Evolutionary conservation across 2,329 filamentous ascomycete species (phyloP).

Genomic region (Aspergillus sp.): DNA sequence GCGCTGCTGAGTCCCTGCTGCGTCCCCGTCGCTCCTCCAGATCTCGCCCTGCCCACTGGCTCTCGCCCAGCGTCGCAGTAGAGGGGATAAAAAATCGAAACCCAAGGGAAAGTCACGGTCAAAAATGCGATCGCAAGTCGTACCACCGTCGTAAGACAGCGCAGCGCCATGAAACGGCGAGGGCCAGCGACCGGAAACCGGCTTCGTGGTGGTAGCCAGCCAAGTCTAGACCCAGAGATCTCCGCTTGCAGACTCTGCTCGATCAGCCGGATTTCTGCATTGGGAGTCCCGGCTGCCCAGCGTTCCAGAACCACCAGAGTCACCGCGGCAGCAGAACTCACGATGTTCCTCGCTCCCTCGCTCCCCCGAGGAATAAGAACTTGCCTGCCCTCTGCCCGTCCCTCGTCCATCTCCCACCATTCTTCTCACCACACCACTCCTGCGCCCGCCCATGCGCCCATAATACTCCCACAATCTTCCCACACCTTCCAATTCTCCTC

Average conservation of each 20-base stretch:
- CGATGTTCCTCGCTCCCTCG: conserved; percentile 8
- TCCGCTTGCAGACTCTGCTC: conserved; percentile 25
- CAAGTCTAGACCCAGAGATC: conserved; percentile 19
- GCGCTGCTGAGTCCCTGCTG: conserved; percentile 1
- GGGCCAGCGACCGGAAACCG: not conserved
- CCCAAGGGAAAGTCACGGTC: not conserved
- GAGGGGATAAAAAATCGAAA: not conserved
- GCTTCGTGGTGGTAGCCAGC: not conserved
- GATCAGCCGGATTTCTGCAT: conserved; percentile 24
- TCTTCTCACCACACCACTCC: conserved; percentile 5
- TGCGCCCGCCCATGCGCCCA: not conserved
- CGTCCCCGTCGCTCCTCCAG: too few relatives aligned
- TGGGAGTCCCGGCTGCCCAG: conserved; percentile 16
- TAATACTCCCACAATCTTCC: not conserved
- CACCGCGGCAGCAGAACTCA: not conserved
- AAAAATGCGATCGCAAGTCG: not conserved
- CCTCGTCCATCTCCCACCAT: not conserved
- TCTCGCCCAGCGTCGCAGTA: too few relatives aligned
- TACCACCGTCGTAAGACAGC: not conserved
- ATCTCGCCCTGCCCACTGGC: too few relatives aligned
- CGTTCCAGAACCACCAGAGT: not conserved
- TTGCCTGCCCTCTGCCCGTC: not conserved
- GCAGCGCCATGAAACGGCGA: not conserved
- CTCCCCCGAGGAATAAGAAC: not conserved
- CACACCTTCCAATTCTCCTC: not conserved